Percentiles rank a stretch among this genome's conserved stretches.
Conservation (phyloP, 805 yeast genomes). For the Yarrowia sp. region DNA sequence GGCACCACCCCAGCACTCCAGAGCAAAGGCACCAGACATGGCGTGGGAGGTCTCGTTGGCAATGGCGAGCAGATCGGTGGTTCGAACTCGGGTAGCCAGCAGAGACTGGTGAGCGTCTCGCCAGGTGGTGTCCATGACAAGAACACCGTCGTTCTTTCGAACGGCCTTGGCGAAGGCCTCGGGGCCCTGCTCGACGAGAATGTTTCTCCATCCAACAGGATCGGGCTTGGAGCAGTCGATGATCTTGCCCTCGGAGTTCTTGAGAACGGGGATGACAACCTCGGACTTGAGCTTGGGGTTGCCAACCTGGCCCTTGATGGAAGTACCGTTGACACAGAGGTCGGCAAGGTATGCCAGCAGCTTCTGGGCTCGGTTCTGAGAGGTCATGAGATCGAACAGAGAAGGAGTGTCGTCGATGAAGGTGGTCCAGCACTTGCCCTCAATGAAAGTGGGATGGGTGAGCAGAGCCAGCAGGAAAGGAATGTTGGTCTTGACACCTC, state of each 20-base stretch:
- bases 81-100: conserved; percentile 96
- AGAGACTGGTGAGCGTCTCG: conserved; percentile 99
- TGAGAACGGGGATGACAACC: conserved; percentile 76
- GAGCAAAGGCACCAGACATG: conserved; percentile 85
- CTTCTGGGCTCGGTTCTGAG: conserved; percentile 97
- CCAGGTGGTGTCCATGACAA: conserved; percentile 99
- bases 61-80: conserved; percentile 86
- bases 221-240: conserved; percentile 65
- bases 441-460: conserved; percentile 86
- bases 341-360: conserved; percentile 90
- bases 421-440: conserved; percentile 96
- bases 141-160: conserved; percentile 80
- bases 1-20: conserved; percentile 99
- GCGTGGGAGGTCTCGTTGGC: conserved; percentile 96
- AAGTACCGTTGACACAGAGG: conserved; percentile 92
- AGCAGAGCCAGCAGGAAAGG: conserved; percentile 92
- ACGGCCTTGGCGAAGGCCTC: conserved; percentile 88
- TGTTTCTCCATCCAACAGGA: conserved; percentile 91
- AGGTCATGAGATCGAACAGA: conserved; percentile 89
- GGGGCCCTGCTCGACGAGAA: conserved; percentile 84
- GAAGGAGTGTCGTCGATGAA: conserved; percentile 98
- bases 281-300: conserved; percentile 79
- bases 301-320: conserved; percentile 95
- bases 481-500: conserved; percentile 98
- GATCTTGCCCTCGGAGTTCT: conserved; percentile 65